Evolutionary conservation across 352 stramenopile genomes (phyloP), one percentile per base, ranked within the genome.

Genomic region (Thalassiosira hispida): DNA sequence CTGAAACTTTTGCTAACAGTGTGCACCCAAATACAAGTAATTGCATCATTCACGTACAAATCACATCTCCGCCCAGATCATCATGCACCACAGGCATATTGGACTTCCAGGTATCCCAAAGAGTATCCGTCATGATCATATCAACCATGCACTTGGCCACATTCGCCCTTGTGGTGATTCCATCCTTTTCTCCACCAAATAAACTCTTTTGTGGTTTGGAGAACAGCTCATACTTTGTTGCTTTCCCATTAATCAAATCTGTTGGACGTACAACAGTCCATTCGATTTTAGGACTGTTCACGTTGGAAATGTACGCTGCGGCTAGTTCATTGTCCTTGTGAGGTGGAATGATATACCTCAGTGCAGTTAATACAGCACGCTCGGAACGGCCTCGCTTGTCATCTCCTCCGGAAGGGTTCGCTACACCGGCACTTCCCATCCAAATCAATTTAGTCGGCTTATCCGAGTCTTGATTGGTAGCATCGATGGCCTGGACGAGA

Each of bases 241-340:
- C 12, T 27, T 33, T 8, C 16, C 46, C 81, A 64, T 89, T 59
- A 33, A 77, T 68, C 23, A 89, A 68, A 77, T 84, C 79, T 14
- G 68, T 77, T n/a, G 83, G 83, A 22, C 83, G 79, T 33, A 84
- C 71, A 1, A 81, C 64, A 25, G 18, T 66, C 79, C 79, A 89
- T 31, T 81, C 60, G 8, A 85, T 25, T 14, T 66, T 35, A 33
- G 65, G 49, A 18, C 42, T 70, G 6, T 25, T 40, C 29, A 42
- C 44, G 16, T 11, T 56, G 20, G 56, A 22, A 40, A 89, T 52
- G 42, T 81, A 80, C 4, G 8, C 29, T 16, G 77, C 84, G 12
- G 77, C 73, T 18, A n/a, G 23, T 80, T 90, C 84, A 56, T 90
- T 90, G 46, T 90, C 84, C 11, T 38, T 52, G 65, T 84, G 68